Base-by-base conservation (phyloP, 2,329 filamentous ascomycete genomes). In the Ascochyta clinopodiicola region DNA sequence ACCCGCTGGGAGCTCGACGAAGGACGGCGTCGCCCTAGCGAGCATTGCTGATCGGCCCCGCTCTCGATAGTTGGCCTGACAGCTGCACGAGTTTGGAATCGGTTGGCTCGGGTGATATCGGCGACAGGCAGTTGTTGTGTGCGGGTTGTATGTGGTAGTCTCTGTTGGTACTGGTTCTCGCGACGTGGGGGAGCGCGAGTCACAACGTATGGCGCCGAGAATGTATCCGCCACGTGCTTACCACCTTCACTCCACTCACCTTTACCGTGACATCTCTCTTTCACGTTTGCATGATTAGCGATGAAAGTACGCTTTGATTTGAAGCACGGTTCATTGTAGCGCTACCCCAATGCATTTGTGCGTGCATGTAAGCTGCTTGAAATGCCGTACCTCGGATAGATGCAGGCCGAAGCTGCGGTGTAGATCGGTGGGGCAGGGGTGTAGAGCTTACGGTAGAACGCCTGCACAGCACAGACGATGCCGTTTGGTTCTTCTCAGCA, bases 341-440 rank as follows among this genome's bases (percentile, higher is more conserved):
- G 22, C 22, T 24, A 24, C 22, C 22, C 22, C 22, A 2, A 24
- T 24, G 22, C 6, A 24, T 24, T 1, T 24, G 22, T 31, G 10
- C 6, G 12, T 31, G 29, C 3, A 10, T 1, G 6, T 13, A 17
- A 12, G 17, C 21, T 12, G 19, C 17, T 22, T 17, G 5, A 4
- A 12, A 17, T 19, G 17, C 19, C 7, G 13, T 13, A 9, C n/a
- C n/a, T 19, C 15, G 36, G 13, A 21, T 27, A 15, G 8, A 15
- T 29, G 15, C 34, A 21, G n/a, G 25, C 27, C 27, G 19, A 34
- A 37, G 27, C 40, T 51, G 48, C 40, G 34, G 27, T 51, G 48
- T 51, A 44, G 48, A 51, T 44, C 40, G 24, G 40, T 45, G 40
- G 48, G 45, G 22, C 4, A 29, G 27, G 40, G 39, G 40, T 44